Evolutionary conservation across 2,329 filamentous ascomycete genomes (phyloP).

Genomic region (Fulvia fulva): DNA sequence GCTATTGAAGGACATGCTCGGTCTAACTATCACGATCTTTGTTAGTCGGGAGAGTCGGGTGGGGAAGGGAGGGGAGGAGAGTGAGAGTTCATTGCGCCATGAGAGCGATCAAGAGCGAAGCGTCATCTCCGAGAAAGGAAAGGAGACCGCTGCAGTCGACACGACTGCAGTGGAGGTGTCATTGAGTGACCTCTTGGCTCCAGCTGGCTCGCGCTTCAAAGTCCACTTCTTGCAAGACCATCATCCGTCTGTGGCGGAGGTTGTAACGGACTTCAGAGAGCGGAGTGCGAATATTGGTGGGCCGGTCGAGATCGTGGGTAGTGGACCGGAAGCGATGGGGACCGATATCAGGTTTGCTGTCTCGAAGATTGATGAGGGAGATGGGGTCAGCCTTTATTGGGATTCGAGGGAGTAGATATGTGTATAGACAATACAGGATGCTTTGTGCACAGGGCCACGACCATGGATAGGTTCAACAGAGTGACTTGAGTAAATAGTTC

Average conservation of each 20-base stretch:
- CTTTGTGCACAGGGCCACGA: background rate
- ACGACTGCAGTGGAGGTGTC: background rate
- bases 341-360: slow-evolving; percentile 26
- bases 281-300: slow-evolving; percentile 21
- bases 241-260: slow-evolving; percentile 21
- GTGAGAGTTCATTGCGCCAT: background rate
- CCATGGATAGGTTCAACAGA: no score
- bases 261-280: slow-evolving; percentile 26
- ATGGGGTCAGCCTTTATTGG: slow-evolving; percentile 24
- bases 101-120: background rate
- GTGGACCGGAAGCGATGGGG: slow-evolving; percentile 29
- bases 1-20: slow-evolving; percentile 35
- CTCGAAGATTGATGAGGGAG: slow-evolving; percentile 7
- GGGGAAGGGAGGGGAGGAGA: background rate
- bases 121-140: background rate
- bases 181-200: slow-evolving; percentile 15
- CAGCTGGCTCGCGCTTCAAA: slow-evolving; percentile 17
- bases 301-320: slow-evolving; percentile 24
- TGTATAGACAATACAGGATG: background rate
- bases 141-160: background rate
- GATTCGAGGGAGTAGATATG: slow-evolving; percentile 23
- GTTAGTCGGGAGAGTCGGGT: slow-evolving; percentile 51
- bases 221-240: slow-evolving; percentile 24
- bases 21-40: slow-evolving; percentile 54
- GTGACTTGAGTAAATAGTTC: background rate